A percentile compares a stretch with the other conserved stretches of the same genome.
Conservation (phyloP, 495 filamentous ascomycete genomes). For the Neurospora discreta region DNA sequence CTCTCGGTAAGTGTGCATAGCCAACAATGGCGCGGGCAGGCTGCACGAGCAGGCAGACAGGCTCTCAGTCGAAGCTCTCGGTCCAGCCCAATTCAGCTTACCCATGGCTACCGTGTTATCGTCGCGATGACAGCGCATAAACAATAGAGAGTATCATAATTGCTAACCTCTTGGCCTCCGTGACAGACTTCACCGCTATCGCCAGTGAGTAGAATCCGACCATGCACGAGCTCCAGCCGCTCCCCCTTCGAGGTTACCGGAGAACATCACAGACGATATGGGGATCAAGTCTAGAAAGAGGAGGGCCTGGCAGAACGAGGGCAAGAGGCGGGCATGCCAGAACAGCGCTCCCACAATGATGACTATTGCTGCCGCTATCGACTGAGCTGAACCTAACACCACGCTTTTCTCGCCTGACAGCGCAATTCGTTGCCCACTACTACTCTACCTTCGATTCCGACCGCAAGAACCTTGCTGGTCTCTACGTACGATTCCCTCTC, state of each 20-base stretch:
- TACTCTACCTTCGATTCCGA: slow-evolving; percentile 71
- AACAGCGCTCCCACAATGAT: neutral
- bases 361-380: neutral
- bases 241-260: neutral
- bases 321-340: neutral
- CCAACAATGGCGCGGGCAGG: neutral
- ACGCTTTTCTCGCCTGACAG: slow-evolving; percentile 31
- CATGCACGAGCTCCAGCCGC: neutral
- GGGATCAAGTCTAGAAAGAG: neutral
- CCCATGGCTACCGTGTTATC: neutral
- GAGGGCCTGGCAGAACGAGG: neutral
- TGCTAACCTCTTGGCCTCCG: neutral
- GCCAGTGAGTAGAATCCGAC: slow-evolving; percentile 18
- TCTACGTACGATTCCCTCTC: slow-evolving; percentile 57
- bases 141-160: neutral
- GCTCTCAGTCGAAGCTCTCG: neutral
- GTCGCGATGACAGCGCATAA: neutral
- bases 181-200: slow-evolving; percentile 12
- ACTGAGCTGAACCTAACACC: slow-evolving; percentile 2
- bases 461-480: slow-evolving; percentile 46
- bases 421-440: slow-evolving; percentile 78
- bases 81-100: neutral
- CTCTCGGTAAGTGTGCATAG: neutral
- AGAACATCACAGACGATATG: slow-evolving; percentile 1
- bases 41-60: neutral